phyloP scores from a whole-genome alignment of 371 early-diverging fungal genomes.

The Circinella umbellata region DNA sequence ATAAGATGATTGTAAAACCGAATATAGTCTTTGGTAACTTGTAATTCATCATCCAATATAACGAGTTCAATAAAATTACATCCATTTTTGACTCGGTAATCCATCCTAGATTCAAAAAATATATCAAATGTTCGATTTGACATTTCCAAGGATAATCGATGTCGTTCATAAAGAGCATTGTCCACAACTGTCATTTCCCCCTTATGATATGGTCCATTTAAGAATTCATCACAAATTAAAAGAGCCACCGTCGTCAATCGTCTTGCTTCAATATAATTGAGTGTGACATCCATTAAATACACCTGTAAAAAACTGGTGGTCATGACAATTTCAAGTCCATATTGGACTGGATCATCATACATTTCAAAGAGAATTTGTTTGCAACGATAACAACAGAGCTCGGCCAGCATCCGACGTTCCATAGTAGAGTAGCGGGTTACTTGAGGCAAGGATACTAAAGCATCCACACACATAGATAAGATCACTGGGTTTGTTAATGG shows the following conservation, averaged over 20 bases:
- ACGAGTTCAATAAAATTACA: not conserved
- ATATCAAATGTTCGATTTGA: not conserved
- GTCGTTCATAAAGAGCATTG: slow-evolving; percentile 7
- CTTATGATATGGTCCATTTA: not conserved
- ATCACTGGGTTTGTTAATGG: slow-evolving; percentile 16
- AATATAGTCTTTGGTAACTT: not conserved
- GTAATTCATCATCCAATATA: slow-evolving; percentile 3
- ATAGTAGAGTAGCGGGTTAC: slow-evolving; percentile 1
- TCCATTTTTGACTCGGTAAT: not conserved
- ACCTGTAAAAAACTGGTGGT: slow-evolving; percentile 1
- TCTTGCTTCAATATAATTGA: slow-evolving; percentile 10
- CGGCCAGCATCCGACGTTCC: slow-evolving; percentile 19
- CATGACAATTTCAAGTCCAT: slow-evolving; percentile 19
- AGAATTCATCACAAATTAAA: not conserved
- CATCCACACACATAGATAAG: slow-evolving; percentile 19
- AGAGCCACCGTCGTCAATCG: slow-evolving; percentile 3
- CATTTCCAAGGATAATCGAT: not conserved
- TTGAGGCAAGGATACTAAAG: not conserved
- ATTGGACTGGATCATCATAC: slow-evolving; percentile 24
- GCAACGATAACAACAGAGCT: slow-evolving; percentile 18
- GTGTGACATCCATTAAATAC: not conserved
- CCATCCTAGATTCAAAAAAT: not conserved
- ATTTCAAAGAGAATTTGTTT: slow-evolving; percentile 16
- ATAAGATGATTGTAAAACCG: not conserved
- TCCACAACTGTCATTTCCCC: not conserved